Base-by-base conservation (phyloP, 192 early-diverging fungal species). In the Coemansia asiatica region DNA sequence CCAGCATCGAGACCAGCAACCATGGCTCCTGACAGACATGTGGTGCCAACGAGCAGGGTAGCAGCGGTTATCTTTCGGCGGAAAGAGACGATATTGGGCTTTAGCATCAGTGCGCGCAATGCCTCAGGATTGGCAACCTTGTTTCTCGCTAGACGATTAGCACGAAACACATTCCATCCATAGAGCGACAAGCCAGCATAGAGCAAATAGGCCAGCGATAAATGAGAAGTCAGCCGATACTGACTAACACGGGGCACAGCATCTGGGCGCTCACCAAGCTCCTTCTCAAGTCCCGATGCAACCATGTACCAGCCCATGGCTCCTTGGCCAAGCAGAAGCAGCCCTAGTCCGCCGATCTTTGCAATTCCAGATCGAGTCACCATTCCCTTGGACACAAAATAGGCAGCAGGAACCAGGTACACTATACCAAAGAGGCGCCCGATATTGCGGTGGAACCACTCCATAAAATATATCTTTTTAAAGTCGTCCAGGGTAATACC, bases 281-380 rank as follows among this genome's bases (percentile, higher is more conserved):
- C 90, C 49, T 92, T 83, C 21, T 89, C 86, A 8, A 98, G 82
- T 15, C 96, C 96, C 63, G 91, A 94, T 38, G 92, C 89, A 22
- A 98, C 96, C 96, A 98, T 98, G 73, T 93, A 96, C 96, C 96
- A 98, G 60, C 96, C 96, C 68, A 98, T 84, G 13, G 90, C 83
- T 29, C 96, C 96, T 85, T 93, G 92, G 66, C 90, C 90, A 46
- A 90, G 84, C 21, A 94, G 71, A 50, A 94, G 62, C 28, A 79
- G 72, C 49, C 87, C 87, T 28, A 92, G 82, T 10, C 85, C 86
- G 51, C 83, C 75, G 16, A 86, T 83, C 55, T 87, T 86, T 33
- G 82, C 84, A 15, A 72, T 76, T 40, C 91, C 90, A 0, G 75
- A 66, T 44, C 74, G 84, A 15, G 90, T 85, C 85, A 97, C 90